Base-by-base conservation (phyloP, 768 basidiomycete genomes). In the Mycena maculata region DNA sequence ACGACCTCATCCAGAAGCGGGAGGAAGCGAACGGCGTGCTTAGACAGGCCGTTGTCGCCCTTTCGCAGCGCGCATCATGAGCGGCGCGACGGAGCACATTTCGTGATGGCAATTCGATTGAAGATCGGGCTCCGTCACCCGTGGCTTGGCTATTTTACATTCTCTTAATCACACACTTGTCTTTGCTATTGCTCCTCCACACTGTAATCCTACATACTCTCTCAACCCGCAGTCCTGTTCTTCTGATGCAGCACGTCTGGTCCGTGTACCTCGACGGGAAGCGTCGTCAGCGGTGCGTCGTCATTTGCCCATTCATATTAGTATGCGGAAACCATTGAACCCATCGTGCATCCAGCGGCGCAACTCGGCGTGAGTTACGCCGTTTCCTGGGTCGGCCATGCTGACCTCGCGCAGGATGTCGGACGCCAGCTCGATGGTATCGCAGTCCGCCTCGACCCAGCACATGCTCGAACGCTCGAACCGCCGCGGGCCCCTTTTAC, bases 181-280 rank as follows among this genome's bases (percentile, higher is more conserved):
- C 31, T 42, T 44, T 52, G 39, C 6, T 50, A 25, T 58, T 30
- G 22, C 49, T n/a, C 61, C 31, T 45, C 52, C 50, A 42, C 63
- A 38, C 36, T 63, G 60, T 63, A 57, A 52, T 27, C 30, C 38
- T 63, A 68, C 66, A 15, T 66, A 62, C 49, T 50, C 39, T 41
- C 55, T 1, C 47, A 62, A 62, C 41, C 23, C 50, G n/a, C 48
- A 42, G n/a, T 30, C 49, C 41, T 49, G 56, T 52, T 56, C 25
- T 64, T 22, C 12, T n/a, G 69, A 87, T 87, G 85, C 83, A 87
- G 70, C 81, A 84, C 28, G 78, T 85, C 57, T 87, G 87, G 86
- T 86, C 85, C 30, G 83, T 81, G 12, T 88, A 87, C 72, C 81
- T 87, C 20, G 81, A 82, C 16, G 60, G 65, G 39, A 56, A 27